These are phyloP conservation scores for Irpex lacteus DNA, from an alignment of 1,284 basidiomycete genomes.

Conservation along the genomic window DNA sequence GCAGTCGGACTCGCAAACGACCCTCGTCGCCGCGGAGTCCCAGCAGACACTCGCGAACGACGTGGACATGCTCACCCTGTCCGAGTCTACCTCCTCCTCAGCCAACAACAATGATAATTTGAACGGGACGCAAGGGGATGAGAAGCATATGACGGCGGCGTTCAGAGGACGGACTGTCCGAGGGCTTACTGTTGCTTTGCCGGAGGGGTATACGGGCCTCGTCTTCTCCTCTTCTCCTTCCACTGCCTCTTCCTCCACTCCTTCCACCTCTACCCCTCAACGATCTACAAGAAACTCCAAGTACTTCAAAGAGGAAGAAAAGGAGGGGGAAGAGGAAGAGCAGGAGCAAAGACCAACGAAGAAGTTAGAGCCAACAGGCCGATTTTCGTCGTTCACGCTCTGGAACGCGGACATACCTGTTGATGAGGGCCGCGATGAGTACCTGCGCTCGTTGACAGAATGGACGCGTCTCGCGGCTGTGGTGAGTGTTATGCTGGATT, in stretches of 20 bases:
- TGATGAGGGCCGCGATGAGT: conserved; percentile 67
- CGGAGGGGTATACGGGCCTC: conserved; percentile 65
- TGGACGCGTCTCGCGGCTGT: conserved; percentile 60
- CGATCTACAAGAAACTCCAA: background rate
- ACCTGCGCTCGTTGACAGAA: conserved; percentile 60
- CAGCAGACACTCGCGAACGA: background rate
- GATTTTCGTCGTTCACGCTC: conserved; percentile 61
- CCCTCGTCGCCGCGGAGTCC: background rate
- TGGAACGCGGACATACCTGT: conserved; percentile 74
- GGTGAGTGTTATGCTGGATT: conserved; percentile 35
- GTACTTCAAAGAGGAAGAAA: conserved; percentile 21
- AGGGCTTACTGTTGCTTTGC: conserved; percentile 59
- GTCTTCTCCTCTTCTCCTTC: conserved; percentile 37
- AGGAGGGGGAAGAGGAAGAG: conserved; percentile 8
- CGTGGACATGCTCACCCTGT: background rate
- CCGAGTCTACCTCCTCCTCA: background rate
- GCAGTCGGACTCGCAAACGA: background rate
- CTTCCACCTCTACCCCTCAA: background rate
- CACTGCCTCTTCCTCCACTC: conserved; percentile 25
- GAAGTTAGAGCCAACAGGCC: conserved; percentile 43
- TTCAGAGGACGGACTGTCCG: conserved; percentile 74
- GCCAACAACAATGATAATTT: background rate
- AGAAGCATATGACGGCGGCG: conserved; percentile 51
- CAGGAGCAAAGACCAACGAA: conserved; percentile 26
- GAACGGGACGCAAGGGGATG: background rate